These are phyloP conservation scores for Tuber borchii DNA, from an alignment of 495 filamentous ascomycete species.

Conservation along the genomic window DNA sequence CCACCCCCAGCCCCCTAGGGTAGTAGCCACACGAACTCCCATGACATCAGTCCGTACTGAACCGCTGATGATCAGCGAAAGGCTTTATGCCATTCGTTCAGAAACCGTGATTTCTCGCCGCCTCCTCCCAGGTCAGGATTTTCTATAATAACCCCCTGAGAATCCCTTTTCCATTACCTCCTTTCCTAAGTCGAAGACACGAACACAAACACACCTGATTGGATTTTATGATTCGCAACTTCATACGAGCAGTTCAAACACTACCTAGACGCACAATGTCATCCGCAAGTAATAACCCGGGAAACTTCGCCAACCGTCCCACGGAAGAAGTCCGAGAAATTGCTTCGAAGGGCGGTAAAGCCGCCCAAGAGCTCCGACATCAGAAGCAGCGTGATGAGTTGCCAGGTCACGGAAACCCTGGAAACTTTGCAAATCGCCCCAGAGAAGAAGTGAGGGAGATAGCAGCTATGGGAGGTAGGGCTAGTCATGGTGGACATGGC, in stretches of 20 bases:
- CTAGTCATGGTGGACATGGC: conserved; percentile 5
- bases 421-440: neutral
- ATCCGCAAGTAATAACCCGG: conserved; percentile 48
- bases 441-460: conserved; percentile 53
- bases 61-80: neutral
- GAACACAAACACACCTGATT: neutral
- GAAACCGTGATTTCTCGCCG: neutral
- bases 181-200: neutral
- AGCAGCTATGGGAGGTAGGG: conserved; percentile 44
- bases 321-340: conserved; percentile 54
- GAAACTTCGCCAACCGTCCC: conserved; percentile 59
- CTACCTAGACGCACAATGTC: neutral
- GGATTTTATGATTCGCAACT: neutral
- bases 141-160: neutral
- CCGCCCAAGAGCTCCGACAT: conserved; percentile 29
- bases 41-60: neutral
- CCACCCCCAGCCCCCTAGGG: neutral
- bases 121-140: neutral
- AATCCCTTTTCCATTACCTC: neutral
- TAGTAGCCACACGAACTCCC: neutral
- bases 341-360: conserved; percentile 49
- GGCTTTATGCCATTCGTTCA: neutral
- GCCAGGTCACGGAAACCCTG: conserved; percentile 39
- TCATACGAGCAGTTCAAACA: neutral
- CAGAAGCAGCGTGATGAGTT: neutral